Evolutionary conservation across 805 yeast genomes (phyloP).

Genomic region (Candida saitoana): DNA sequence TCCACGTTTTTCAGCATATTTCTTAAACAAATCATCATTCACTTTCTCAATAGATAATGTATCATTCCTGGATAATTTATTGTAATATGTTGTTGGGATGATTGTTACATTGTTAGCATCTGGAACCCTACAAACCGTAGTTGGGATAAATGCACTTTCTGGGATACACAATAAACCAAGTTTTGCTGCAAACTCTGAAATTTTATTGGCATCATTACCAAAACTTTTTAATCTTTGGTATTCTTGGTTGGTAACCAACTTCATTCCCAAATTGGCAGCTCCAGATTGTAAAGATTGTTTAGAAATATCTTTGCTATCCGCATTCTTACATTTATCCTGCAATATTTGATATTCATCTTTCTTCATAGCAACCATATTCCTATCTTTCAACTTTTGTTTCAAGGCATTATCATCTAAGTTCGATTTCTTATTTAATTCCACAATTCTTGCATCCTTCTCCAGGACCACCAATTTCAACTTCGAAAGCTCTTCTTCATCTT

Average conservation of each 20-base stretch:
- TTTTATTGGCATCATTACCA: slow-evolving; percentile 15
- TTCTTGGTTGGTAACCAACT: slow-evolving; percentile 11
- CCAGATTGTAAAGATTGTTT: slow-evolving; percentile 9
- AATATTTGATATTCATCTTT: background rate
- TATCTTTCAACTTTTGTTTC: background rate
- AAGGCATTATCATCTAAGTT: background rate
- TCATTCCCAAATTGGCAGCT: slow-evolving; percentile 41
- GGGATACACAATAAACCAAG: slow-evolving; percentile 56
- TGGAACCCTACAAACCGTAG: slow-evolving; percentile 53
- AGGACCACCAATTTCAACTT: background rate
- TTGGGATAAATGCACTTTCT: slow-evolving; percentile 54
- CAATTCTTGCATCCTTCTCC: background rate
- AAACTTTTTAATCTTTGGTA: slow-evolving; percentile 7
- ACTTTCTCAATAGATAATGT: slow-evolving; percentile 42
- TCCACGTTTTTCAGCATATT: slow-evolving; percentile 50
- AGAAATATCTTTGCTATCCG: background rate
- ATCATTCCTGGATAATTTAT: slow-evolving; percentile 48
- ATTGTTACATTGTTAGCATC: slow-evolving; percentile 57
- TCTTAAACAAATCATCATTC: slow-evolving; percentile 40
- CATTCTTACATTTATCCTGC: background rate
- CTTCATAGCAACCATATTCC: background rate
- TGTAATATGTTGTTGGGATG: slow-evolving; percentile 61
- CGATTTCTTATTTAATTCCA: background rate
- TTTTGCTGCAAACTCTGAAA: slow-evolving; percentile 40
- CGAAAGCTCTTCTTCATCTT: slow-evolving; percentile 2